phyloP scores from a whole-genome alignment of 495 filamentous ascomycete genomes.

The Daldinia concentrica region DNA sequence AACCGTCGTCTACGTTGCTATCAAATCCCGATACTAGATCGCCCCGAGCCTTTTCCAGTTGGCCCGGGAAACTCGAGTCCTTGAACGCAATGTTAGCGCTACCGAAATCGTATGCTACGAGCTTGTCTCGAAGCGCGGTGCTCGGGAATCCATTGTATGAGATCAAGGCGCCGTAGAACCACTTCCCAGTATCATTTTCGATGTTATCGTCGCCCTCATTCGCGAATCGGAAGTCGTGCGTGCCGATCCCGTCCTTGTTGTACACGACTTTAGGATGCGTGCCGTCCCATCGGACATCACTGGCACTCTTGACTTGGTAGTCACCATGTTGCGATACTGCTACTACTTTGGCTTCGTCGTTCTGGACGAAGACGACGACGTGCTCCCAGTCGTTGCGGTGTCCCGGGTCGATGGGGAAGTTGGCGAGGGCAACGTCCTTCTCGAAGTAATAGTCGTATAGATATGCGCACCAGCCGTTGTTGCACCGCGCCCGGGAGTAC shows the following conservation, averaged over 20 bases:
- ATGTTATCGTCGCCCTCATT: constrained; percentile 50
- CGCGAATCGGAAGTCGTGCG: constrained; percentile 56
- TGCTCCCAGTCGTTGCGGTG: constrained; percentile 61
- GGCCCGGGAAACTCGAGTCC: constrained; percentile 46
- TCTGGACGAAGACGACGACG: constrained; percentile 54
- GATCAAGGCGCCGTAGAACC: constrained; percentile 53
- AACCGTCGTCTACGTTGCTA: constrained; percentile 49
- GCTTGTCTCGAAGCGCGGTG: constrained; percentile 40
- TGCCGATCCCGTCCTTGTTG: constrained; percentile 54
- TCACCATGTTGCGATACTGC: constrained; percentile 52
- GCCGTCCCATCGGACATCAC: constrained; percentile 52
- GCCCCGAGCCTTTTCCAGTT: constrained; percentile 47
- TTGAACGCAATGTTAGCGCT: constrained; percentile 50
- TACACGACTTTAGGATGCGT: constrained; percentile 57
- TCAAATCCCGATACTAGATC: constrained; percentile 49
- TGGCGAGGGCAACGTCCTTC: constrained; percentile 53
- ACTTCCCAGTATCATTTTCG: constrained; percentile 53
- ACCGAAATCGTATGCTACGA: constrained; percentile 44
- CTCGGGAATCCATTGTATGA: constrained; percentile 52
- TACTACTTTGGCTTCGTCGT: constrained; percentile 48
- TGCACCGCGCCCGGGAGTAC: constrained; percentile 57
- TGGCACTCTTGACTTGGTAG: constrained; percentile 47
- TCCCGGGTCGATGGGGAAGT: constrained; percentile 47
- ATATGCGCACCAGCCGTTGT: constrained; percentile 56
- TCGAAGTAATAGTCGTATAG: constrained; percentile 61